phyloP scores from a whole-genome alignment of 352 stramenopile genomes.

The Elongisporangium prolatum region DNA sequence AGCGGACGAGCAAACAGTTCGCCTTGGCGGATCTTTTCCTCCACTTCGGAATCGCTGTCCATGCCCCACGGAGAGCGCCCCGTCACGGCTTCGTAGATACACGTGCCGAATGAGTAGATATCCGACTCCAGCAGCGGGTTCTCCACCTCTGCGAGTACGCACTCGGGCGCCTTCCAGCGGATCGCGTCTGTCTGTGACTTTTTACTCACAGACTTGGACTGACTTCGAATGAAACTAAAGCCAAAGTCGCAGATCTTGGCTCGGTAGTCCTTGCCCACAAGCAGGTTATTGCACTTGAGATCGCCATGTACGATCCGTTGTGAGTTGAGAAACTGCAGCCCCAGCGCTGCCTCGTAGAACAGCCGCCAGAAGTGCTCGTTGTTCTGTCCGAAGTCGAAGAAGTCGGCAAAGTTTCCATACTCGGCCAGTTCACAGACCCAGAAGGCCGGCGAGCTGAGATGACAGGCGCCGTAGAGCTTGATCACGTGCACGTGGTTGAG shows the following conservation, averaged over 20 bases:
- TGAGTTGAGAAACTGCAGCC: constrained; percentile 57
- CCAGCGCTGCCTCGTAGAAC: constrained; percentile 25
- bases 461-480: constrained; percentile 28
- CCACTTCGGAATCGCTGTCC: constrained; percentile 20
- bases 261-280: constrained; percentile 34
- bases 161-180: constrained; percentile 26
- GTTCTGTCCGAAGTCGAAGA: constrained; percentile 9
- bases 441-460: constrained; percentile 20
- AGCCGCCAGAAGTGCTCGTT: constrained; percentile 12
- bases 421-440: constrained; percentile 24
- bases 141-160: constrained; percentile 7
- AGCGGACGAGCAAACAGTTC: constrained; percentile 5
- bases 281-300: constrained; percentile 78
- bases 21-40: constrained; percentile 15
- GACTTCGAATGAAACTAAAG: constrained; percentile 11
- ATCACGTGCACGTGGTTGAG: constrained; percentile 29
- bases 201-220: constrained; percentile 11
- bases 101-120: constrained; percentile 40
- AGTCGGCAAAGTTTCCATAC: constrained; percentile 15
- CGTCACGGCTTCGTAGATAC: constrained; percentile 34
- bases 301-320: constrained; percentile 67
- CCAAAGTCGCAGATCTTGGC: constrained; percentile 28
- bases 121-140: constrained; percentile 25
- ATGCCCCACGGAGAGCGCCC: constrained; percentile 25
- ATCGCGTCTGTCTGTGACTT: constrained; percentile 2